phyloP scores from a whole-genome alignment of 2,329 filamentous ascomycete species.

The Ophiostoma sp. region DNA sequence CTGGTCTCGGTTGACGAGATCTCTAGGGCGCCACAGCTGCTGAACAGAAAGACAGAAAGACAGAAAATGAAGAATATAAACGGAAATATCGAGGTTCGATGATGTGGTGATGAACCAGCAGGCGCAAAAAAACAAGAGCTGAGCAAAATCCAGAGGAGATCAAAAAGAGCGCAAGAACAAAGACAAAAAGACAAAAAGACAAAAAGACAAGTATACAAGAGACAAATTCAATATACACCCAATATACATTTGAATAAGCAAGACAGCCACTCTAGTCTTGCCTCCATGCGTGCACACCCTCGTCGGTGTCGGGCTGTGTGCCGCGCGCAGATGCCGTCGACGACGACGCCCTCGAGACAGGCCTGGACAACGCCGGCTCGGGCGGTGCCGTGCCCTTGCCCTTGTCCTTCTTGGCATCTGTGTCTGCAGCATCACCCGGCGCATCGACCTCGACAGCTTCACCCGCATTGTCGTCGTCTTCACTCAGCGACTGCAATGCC shows the following conservation, averaged over 20 bases:
- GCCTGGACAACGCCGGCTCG: neutral
- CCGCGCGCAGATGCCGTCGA: neutral
- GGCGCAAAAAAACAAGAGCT: neutral
- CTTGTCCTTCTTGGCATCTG: constrained; percentile 14
- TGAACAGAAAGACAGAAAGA: neutral
- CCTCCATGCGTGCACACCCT: constrained; percentile 24
- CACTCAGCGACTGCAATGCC: neutral
- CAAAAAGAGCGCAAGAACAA: no score
- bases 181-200: neutral
- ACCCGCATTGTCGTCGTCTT: neutral
- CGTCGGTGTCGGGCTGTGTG: constrained; percentile 13
- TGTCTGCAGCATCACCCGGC: neutral
- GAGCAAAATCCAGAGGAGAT: neutral
- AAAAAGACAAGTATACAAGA: neutral
- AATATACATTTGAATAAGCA: neutral
- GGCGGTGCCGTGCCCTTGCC: neutral
- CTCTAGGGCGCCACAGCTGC: neutral
- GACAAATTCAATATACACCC: neutral
- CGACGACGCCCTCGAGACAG: constrained; percentile 13
- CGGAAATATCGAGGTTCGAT: neutral
- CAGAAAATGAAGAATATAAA: neutral
- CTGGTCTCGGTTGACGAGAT: neutral
- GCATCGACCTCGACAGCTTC: neutral
- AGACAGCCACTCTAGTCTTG: constrained; percentile 14
- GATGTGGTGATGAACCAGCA: neutral